Percentiles rank a stretch among this genome's conserved stretches.
Conservation (phyloP, 2,329 filamentous ascomycete species). For the Pyricularia pennisetigena region DNA sequence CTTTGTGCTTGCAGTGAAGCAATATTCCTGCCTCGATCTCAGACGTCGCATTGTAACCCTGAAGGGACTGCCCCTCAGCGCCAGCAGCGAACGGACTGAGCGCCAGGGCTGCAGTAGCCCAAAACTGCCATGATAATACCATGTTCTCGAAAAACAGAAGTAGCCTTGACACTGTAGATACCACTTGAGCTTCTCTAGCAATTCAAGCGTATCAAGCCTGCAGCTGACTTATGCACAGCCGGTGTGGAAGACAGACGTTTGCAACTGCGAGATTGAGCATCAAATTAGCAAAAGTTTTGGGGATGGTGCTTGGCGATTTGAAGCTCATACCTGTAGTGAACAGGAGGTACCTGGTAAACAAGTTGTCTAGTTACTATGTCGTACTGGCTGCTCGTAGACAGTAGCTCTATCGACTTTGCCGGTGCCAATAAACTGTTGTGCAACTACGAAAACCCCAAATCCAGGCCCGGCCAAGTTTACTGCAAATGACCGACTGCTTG, state of each 20-base stretch:
- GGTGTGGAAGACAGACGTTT: neutral
- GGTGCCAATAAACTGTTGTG: neutral
- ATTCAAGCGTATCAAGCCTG: neutral
- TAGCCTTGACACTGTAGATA: neutral
- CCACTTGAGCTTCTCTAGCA: neutral
- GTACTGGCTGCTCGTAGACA: neutral
- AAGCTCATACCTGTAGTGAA: neutral
- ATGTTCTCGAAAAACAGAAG: slow-evolving; percentile 5
- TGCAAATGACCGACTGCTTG: neutral
- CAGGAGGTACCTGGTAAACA: neutral
- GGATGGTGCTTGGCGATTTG: neutral
- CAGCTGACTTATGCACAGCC: neutral
- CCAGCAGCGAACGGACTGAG: slow-evolving; percentile 12
- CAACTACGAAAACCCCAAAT: neutral
- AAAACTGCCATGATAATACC: slow-evolving; percentile 14
- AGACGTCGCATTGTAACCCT: slow-evolving; percentile 10
- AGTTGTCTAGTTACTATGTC: neutral
- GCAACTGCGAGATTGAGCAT: neutral
- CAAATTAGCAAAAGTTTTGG: neutral
- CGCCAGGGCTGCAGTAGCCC: slow-evolving; percentile 13
- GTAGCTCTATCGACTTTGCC: neutral
- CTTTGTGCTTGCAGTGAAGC: neutral
- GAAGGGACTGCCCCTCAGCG: slow-evolving; percentile 9
- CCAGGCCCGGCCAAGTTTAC: neutral
- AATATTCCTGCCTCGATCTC: neutral